phyloP scores from a whole-genome alignment of 2,329 filamentous ascomycete genomes.

The Fusarium sacchari region DNA sequence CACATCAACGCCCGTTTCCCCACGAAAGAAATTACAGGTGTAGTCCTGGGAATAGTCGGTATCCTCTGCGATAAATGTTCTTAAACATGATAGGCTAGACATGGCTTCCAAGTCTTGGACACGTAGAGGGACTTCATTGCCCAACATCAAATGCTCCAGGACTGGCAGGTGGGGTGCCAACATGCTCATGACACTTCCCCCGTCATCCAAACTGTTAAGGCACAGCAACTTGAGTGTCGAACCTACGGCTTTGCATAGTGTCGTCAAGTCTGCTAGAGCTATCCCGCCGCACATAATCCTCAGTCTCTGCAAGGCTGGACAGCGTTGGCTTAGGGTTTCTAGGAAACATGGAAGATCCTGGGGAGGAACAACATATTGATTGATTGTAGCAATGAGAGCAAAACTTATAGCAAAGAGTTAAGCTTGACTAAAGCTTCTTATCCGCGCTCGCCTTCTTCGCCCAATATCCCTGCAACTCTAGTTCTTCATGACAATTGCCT shows the following conservation, averaged over 20 bases:
- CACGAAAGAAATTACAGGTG: no score
- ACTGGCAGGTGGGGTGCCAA: background rate
- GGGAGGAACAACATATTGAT: no score
- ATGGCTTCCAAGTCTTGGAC: background rate
- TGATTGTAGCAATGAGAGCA: no score
- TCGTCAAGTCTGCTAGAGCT: fast-evolving
- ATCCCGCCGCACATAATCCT: fast-evolving
- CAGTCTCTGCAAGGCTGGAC: background rate
- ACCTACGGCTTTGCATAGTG: background rate
- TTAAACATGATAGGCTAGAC: background rate
- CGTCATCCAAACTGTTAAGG: background rate
- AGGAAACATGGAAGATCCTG: background rate
- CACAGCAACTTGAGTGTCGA: background rate
- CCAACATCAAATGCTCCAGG: background rate
- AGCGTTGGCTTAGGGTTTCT: background rate
- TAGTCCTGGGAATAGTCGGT: fast-evolving
- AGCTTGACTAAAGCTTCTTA: no score
- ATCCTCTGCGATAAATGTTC: background rate
- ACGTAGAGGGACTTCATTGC: fast-evolving
- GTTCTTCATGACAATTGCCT: background rate
- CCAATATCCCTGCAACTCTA: background rate
- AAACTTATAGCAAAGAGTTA: no score
- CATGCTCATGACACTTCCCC: background rate
- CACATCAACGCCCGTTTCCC: fast-evolving
- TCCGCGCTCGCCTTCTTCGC: no score